These are phyloP conservation scores for Xerophyta viscosa DNA, from an alignment of 106 monocot genomes.

Conservation along the genomic window DNA sequence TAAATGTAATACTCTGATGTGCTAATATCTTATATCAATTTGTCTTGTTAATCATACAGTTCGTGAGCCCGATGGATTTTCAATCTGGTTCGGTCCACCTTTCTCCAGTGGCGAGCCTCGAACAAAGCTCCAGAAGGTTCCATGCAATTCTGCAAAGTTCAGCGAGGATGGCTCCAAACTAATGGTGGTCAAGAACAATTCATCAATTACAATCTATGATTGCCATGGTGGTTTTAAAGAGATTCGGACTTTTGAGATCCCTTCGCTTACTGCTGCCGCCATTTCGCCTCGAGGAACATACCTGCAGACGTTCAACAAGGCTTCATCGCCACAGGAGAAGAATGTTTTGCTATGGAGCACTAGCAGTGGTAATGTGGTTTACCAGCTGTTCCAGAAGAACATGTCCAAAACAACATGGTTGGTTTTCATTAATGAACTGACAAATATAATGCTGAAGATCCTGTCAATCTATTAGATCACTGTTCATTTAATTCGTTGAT, in stretches of 20 bases:
- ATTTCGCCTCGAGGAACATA: conserved; percentile 72
- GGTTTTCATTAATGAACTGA: neutral
- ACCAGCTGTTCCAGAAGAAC: conserved; percentile 77
- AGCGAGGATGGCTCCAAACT: conserved; percentile 65
- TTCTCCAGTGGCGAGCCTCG: conserved; percentile 46
- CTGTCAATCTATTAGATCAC: conserved; percentile 1
- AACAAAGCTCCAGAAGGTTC: conserved; percentile 50
- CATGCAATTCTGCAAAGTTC: conserved; percentile 60
- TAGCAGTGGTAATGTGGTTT: conserved; percentile 44
- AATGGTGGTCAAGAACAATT: conserved; percentile 46
- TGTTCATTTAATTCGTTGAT: neutral
- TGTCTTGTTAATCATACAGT: conserved; percentile 22
- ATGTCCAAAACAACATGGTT: conserved; percentile 89
- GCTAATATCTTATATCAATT: neutral
- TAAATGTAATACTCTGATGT: neutral
- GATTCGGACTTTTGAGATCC: conserved; percentile 63
- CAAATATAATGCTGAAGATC: no score
- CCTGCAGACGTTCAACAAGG: conserved; percentile 87
- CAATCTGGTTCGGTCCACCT: conserved; percentile 80
- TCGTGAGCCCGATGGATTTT: conserved; percentile 81
- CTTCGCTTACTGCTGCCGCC: conserved; percentile 45
- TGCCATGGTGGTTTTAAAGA: conserved; percentile 32
- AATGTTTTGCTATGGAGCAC: conserved; percentile 70
- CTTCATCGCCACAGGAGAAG: conserved; percentile 75
- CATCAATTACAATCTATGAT: conserved; percentile 48